Evolutionary conservation across 257 asterid genomes (phyloP).

Genomic region (Scutellaria minor): DNA sequence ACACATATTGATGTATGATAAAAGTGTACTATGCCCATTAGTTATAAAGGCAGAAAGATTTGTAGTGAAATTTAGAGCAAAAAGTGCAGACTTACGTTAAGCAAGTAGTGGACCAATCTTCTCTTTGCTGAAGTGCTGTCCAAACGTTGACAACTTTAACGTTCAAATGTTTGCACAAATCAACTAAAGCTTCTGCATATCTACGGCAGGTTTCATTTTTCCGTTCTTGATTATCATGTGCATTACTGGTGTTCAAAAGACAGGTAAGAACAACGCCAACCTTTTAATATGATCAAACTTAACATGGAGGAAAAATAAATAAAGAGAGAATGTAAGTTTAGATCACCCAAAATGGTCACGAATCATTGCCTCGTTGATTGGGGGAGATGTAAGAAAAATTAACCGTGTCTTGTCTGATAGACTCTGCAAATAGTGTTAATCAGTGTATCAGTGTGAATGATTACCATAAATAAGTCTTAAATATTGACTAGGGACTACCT

Average conservation of each 20-base stretch:
- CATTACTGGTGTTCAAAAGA: constrained; percentile 38
- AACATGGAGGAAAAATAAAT: constrained; percentile 10
- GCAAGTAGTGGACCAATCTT: constrained; percentile 71
- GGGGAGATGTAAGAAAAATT: constrained; percentile 66
- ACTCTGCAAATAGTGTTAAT: constrained; percentile 47
- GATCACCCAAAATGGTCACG: constrained; percentile 52
- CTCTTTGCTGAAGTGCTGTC: constrained; percentile 65
- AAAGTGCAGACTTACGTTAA: constrained; percentile 52
- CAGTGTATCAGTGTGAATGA: constrained; percentile 10
- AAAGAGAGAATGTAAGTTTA: background rate
- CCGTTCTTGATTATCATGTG: constrained; percentile 50
- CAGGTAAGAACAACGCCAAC: background rate
- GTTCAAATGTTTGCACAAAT: constrained; percentile 52
- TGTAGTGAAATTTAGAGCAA: no score
- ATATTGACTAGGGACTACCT: background rate
- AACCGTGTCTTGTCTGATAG: constrained; percentile 60
- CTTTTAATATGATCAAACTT: background rate
- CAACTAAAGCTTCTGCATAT: constrained; percentile 74
- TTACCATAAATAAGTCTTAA: background rate
- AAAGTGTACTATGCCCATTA: no score
- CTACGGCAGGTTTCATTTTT: constrained; percentile 57
- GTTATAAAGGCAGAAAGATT: no score
- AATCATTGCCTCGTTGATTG: constrained; percentile 58
- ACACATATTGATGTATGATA: no score
- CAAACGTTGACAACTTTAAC: constrained; percentile 69